Percentiles rank a stretch among this genome's conserved stretches.
Evolutionary conservation across 2,329 filamentous ascomycete genomes (phyloP).

Genomic region (Neocucurbitaria cava): DNA sequence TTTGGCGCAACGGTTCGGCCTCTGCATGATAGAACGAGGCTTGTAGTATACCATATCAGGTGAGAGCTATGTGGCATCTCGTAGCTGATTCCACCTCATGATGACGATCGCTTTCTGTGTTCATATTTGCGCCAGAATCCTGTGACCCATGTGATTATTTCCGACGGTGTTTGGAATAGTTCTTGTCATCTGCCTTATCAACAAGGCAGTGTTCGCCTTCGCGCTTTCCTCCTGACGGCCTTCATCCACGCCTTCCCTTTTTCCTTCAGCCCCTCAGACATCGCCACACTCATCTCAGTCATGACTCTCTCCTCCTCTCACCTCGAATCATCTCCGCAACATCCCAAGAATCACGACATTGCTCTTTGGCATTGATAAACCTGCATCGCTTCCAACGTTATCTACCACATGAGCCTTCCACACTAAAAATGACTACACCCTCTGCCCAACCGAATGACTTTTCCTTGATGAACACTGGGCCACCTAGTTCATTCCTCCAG

Average conservation of each 20-base stretch:
- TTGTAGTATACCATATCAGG: constrained; percentile 42
- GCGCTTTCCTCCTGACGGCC: neutral
- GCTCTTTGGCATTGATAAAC: constrained; percentile 21
- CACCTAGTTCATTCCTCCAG: constrained; percentile 29
- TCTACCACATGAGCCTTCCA: constrained; percentile 23
- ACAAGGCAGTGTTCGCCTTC: neutral
- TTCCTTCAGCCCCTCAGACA: neutral
- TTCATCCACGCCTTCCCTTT: neutral
- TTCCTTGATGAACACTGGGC: constrained; percentile 10
- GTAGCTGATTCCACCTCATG: constrained; percentile 35
- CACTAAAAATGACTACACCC: constrained; percentile 35
- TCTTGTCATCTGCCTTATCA: neutral
- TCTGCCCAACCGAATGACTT: constrained; percentile 9
- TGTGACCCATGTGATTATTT: too few relatives aligned
- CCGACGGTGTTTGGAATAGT: too few relatives aligned
- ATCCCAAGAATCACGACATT: constrained; percentile 2
- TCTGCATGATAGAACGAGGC: constrained; percentile 37
- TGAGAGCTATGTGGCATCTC: constrained; percentile 35
- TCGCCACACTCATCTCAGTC: neutral
- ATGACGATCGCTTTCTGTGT: constrained; percentile 19
- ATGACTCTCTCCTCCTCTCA: constrained; percentile 12
- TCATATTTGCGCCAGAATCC: too few relatives aligned
- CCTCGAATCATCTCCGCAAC: constrained; percentile 9
- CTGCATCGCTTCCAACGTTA: constrained; percentile 26
- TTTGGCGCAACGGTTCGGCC: constrained; percentile 29